Conservation (phyloP, 1,284 basidiomycete species). For the Dichomitus squalens region DNA sequence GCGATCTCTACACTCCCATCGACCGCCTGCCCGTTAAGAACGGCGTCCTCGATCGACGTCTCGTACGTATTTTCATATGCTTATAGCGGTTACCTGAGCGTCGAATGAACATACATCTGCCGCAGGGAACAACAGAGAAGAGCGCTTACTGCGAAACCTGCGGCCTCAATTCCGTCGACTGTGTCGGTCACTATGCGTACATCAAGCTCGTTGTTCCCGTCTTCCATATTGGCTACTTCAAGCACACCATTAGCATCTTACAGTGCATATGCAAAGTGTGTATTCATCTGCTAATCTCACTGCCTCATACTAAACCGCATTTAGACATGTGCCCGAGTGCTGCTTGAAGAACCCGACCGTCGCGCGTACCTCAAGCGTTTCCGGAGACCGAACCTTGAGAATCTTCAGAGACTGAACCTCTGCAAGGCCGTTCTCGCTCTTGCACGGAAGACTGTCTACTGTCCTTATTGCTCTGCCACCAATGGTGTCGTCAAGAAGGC, state of each 20-base stretch:
- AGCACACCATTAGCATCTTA: slow-evolving; percentile 90
- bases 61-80: slow-evolving; percentile 55
- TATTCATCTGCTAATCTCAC: not conserved
- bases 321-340: slow-evolving; percentile 91
- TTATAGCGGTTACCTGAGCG: not conserved
- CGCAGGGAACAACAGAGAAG: slow-evolving; percentile 94
- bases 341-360: slow-evolving; percentile 90
- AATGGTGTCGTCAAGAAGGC: slow-evolving; percentile 98
- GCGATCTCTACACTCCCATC: slow-evolving; percentile 84
- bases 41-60: slow-evolving; percentile 87
- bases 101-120: slow-evolving; percentile 1
- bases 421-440: slow-evolving; percentile 89
- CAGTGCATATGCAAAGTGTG: slow-evolving; percentile 90
- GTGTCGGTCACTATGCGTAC: slow-evolving; percentile 97
- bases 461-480: slow-evolving; percentile 90
- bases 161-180: slow-evolving; percentile 89
- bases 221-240: slow-evolving; percentile 98
- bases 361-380: slow-evolving; percentile 87
- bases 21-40: slow-evolving; percentile 86
- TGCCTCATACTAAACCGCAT: not conserved
- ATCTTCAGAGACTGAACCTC: slow-evolving; percentile 86
- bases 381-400: slow-evolving; percentile 89
- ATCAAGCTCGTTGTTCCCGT: slow-evolving; percentile 96
- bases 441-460: slow-evolving; percentile 91
- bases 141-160: slow-evolving; percentile 93